These are phyloP conservation scores for Septoria linicola DNA, from an alignment of 2,329 filamentous ascomycete species.

Conservation along the genomic window DNA sequence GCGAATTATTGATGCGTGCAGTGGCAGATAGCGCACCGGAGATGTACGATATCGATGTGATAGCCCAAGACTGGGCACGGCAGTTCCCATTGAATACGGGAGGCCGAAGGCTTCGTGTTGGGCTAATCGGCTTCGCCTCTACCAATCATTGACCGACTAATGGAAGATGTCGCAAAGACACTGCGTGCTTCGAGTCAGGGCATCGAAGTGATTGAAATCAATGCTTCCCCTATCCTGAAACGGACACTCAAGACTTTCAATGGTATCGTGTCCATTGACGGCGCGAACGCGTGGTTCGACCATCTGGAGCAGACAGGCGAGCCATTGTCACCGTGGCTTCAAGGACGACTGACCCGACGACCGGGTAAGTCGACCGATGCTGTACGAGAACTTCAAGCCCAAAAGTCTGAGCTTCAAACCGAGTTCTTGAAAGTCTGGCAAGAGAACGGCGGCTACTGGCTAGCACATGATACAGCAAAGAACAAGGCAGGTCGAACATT, in stretches of 20 bases:
- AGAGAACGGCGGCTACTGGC: constrained; percentile 40
- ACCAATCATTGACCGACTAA: constrained; percentile 49
- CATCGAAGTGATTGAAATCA: constrained; percentile 60
- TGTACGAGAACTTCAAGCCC: constrained; percentile 54
- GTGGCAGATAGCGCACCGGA: constrained; percentile 56
- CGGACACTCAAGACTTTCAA: constrained; percentile 59
- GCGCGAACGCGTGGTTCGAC: constrained; percentile 56
- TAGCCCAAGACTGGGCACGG: constrained; percentile 42
- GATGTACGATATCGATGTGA: constrained; percentile 47
- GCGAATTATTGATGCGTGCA: constrained; percentile 54
- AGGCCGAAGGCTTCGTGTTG: constrained; percentile 42
- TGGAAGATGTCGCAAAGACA: constrained; percentile 47
- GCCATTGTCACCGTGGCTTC: constrained; percentile 61
- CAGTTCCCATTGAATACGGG: constrained; percentile 26
- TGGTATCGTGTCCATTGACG: constrained; percentile 59
- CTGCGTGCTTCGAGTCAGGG: constrained; percentile 38
- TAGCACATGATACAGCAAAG: constrained; percentile 16
- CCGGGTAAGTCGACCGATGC: constrained; percentile 49
- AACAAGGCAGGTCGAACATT: constrained; percentile 36
- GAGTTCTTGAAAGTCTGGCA: constrained; percentile 60
- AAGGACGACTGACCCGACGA: constrained; percentile 51
- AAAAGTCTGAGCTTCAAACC: constrained; percentile 53
- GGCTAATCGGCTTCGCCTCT: constrained; percentile 52
- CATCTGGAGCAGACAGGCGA: constrained; percentile 57
- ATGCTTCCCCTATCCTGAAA: constrained; percentile 53